Base-by-base conservation (phyloP, 148 eudicot species). In the Amaranthus hypochondriacus region DNA sequence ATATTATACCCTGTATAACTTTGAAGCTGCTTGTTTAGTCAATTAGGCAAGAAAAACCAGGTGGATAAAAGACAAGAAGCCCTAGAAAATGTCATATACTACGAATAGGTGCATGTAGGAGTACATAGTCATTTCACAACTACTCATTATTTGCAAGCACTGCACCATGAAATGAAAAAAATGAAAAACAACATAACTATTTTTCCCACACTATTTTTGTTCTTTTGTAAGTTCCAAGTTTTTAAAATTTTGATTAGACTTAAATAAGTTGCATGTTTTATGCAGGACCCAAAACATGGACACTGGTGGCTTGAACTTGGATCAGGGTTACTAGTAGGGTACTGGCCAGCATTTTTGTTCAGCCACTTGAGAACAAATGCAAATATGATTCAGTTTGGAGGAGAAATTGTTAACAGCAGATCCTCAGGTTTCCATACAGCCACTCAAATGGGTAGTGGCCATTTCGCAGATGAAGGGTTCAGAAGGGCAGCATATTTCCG, bases 221-320 rank as follows among this genome's bases (percentile, higher is more conserved):
- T 59, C 39, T 28, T 28, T 28, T 28, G 39, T 28, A 28, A 28
- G 39, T 28, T 28, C 39, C 39, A 28, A 28, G 39, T 28, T 28
- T 28, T 28, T 28, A 28, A 28, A 28, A 28, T 28, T 21, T 66
- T 3, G 13, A 43, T 8, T 0, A 42, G n/a, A 13, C 4, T 66
- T 72, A 48, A 66, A 50, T 42, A 8, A 14, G 47, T 68, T 1
- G 5, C 3, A 7, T 74, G 75, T 73, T 75, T 8, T 47, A 58
- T 80, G 52, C 82, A 96, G 99, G 99, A 96, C 78, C 99, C 99
- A 14, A 90, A 87, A 81, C 96, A 88, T 53, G 99, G 97, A 54
- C 91, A 96, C 65, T 96, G 99, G 99, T 96, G 99, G 99, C 96
- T 96, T 0, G 81, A 96, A 62, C 86, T 92, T 62, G 99, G 97